Evolutionary conservation across 2,329 filamentous ascomycete species (phyloP).

Genomic region (Penicillium sp.): DNA sequence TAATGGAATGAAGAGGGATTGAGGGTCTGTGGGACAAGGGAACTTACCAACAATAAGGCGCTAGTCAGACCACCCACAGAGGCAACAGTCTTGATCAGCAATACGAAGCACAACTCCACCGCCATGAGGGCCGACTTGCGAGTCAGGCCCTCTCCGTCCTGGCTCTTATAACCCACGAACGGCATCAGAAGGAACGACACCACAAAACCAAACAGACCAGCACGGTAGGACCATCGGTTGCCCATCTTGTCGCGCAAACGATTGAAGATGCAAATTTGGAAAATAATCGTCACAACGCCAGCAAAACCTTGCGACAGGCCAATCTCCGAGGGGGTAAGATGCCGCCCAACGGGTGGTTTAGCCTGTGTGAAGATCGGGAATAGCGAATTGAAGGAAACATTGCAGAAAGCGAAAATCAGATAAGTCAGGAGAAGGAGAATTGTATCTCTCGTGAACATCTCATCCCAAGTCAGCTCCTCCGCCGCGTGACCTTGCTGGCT

Average conservation of each 20-base stretch:
- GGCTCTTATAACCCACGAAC: conserved; percentile 79
- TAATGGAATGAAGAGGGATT: background rate
- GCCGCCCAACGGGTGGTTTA: conserved; percentile 74
- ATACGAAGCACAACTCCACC: conserved; percentile 75
- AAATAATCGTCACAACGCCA: conserved; percentile 82
- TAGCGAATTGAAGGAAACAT: conserved; percentile 92
- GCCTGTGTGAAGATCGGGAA: conserved; percentile 92
- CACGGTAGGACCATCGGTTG: conserved; percentile 82
- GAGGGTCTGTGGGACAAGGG: background rate
- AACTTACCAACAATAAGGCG: conserved; percentile 79
- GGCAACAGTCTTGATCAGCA: conserved; percentile 89
- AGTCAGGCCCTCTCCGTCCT: conserved; percentile 63
- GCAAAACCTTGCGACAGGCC: conserved; percentile 85
- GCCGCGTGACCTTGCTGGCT: conserved; percentile 49
- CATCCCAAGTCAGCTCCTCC: conserved; percentile 59
- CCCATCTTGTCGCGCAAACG: conserved; percentile 78
- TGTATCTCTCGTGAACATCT: conserved; percentile 79
- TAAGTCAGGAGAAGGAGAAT: conserved; percentile 83
- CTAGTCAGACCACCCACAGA: conserved; percentile 89
- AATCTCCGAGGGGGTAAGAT: conserved; percentile 77
- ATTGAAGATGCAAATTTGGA: conserved; percentile 86
- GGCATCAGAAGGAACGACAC: conserved; percentile 87
- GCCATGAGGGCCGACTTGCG: conserved; percentile 75
- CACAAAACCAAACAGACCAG: conserved; percentile 78
- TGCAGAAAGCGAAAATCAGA: conserved; percentile 89